These are phyloP conservation scores for Lentinula lateritia DNA, from an alignment of 768 basidiomycete species.

Conservation along the genomic window DNA sequence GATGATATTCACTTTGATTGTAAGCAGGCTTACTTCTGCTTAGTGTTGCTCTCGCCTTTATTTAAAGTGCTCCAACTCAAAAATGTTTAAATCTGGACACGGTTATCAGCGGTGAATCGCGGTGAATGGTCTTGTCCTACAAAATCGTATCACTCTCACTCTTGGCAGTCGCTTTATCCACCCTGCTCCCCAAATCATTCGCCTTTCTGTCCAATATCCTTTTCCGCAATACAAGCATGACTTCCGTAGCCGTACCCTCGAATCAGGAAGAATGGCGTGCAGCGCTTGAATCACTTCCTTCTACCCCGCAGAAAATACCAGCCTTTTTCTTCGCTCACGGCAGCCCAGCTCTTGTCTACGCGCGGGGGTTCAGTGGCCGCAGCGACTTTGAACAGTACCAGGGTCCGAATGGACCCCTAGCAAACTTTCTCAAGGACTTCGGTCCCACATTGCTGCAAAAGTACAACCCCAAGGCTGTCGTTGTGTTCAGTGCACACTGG, in stretches of 20 bases:
- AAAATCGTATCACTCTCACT: not conserved
- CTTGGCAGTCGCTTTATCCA: not conserved
- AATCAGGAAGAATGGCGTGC: slow-evolving; percentile 41
- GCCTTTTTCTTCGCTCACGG: slow-evolving; percentile 77
- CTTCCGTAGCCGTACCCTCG: slow-evolving; percentile 19
- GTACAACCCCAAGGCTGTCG: slow-evolving; percentile 54
- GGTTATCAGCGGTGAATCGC: not conserved
- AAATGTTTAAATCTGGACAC: not conserved
- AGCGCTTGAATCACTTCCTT: slow-evolving; percentile 50
- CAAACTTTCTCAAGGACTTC: slow-evolving; percentile 57
- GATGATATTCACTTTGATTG: not conserved
- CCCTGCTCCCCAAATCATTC: not conserved
- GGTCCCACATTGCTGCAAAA: slow-evolving; percentile 59
- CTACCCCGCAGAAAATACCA: slow-evolving; percentile 57
- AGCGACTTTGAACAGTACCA: slow-evolving; percentile 12
- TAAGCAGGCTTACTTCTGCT: slow-evolving; percentile 1
- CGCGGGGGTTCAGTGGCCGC: not conserved
- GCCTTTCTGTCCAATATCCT: not conserved
- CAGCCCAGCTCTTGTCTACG: not conserved
- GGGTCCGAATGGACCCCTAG: slow-evolving; percentile 52
- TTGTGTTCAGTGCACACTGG: slow-evolving; percentile 84
- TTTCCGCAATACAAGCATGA: slow-evolving; percentile 1
- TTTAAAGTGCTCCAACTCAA: not conserved
- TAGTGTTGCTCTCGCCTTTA: not conserved
- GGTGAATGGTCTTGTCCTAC: not conserved